Evolutionary conservation across 441 rosid genomes (phyloP), one percentile per base, ranked within the genome.

Genomic region (Adansonia grandidieri): DNA sequence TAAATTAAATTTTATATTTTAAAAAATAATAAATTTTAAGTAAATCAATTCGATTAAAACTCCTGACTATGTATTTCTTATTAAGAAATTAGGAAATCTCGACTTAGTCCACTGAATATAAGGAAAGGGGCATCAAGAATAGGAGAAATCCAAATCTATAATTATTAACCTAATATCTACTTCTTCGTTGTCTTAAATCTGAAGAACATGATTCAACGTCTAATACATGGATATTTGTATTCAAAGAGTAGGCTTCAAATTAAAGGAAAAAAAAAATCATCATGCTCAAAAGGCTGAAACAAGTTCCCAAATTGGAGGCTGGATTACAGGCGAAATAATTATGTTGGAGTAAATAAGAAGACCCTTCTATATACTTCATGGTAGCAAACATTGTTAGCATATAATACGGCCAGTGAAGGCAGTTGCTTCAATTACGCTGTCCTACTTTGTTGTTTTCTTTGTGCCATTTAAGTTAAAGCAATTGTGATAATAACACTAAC

Each of bases 361-460:
- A 28, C 32, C 32, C 32, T 6, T 14, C 14, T 14, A 5, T 6
- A 14, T 60, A 13, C 11, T 54, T 4, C 6, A 57, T 9, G 0
- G 37, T 9, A 60, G 32, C 22, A 20, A 60, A 20, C 13, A 0
- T 20, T 9, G 32, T 2, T 2, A 60, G 28, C 32, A 62, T 62
- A 20, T 5, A 62, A 62, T 50, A 71, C 62, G 53, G 76, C 24
- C 71, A 19, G 44, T 8, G 10, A 28, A 32, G 76, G 48, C 63
- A 74, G 76, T 78, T 60, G 48, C 45, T 48, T 17, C 54, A 17
- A 13, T 17, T 17, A 2, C 24, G 53, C 44, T 75, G 11, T 54
- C n/a, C 47, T 37, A 2, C n/a, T 9, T 20, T 71, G 63, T 48
- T 32, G 53, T 44, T 57, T 58, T 60, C 20, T 20, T 11, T 61